Evolutionary conservation across 2,329 filamentous ascomycete genomes (phyloP).

Genomic region (Colletotrichum aenigma): DNA sequence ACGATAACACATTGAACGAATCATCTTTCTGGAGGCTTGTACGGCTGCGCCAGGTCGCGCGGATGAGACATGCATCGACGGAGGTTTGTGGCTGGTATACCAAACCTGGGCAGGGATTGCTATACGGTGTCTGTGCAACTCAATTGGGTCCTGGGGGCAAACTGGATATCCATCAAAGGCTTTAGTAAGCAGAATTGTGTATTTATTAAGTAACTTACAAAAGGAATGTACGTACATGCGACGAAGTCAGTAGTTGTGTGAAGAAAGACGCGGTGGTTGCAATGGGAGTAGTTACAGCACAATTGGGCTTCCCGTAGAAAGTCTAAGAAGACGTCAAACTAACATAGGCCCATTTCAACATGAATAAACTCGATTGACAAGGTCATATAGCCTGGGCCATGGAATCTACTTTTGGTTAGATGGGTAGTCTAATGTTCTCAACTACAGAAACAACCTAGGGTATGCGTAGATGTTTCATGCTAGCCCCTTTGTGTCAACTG

Average conservation of each 20-base stretch:
- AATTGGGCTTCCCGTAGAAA: accelerated
- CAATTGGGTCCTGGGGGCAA: not conserved
- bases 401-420: not conserved
- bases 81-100: not conserved
- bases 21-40: not conserved
- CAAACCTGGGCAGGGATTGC: not conserved
- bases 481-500: not conserved
- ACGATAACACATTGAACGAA: not conserved
- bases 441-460: not conserved
- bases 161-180: not conserved
- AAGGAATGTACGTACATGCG: not conserved
- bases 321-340: not conserved
- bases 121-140: not conserved
- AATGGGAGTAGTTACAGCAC: not conserved
- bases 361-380: not conserved
- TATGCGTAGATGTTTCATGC: not conserved
- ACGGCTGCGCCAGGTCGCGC: not conserved
- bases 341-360: not conserved
- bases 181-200: not conserved
- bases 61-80: not conserved
- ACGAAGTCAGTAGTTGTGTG: not conserved
- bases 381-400: not conserved
- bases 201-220: not conserved
- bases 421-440: not conserved
- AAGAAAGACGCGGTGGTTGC: not conserved